phyloP scores from a whole-genome alignment of 73 alveolate species.

The Paramecium tetraurelia region DNA sequence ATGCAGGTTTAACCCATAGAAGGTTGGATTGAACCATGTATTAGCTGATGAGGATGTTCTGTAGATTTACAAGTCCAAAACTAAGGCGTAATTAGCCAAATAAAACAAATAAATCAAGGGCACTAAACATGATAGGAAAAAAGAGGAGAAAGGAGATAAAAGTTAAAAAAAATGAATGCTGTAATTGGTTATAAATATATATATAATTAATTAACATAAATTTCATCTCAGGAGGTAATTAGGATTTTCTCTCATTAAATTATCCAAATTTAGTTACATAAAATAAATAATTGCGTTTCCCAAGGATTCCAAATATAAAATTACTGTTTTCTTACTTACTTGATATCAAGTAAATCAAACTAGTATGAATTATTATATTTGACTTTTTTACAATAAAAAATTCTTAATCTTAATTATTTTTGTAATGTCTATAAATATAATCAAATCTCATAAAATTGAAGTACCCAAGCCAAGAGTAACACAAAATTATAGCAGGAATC shows the following conservation, averaged over 20 bases:
- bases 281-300: background rate
- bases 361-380: background rate
- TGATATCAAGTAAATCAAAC: background rate
- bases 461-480: background rate
- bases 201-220: background rate
- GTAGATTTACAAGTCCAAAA: slow-evolving; percentile 79
- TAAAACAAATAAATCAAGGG: slow-evolving; percentile 15
- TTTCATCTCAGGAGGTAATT: background rate
- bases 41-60: slow-evolving; percentile 97
- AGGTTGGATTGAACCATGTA: slow-evolving; percentile 91
- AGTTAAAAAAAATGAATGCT: background rate
- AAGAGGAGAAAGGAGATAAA: slow-evolving; percentile 14
- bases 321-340: background rate
- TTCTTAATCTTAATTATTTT: background rate
- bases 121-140: slow-evolving; percentile 9
- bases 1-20: slow-evolving; percentile 85
- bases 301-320: background rate
- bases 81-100: slow-evolving; percentile 23
- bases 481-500: background rate
- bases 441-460: background rate
- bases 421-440: background rate
- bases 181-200: background rate
- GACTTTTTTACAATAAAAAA: background rate
- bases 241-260: background rate
- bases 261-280: background rate